Conservation (phyloP, 2,329 filamentous ascomycete species). For the Phyllosticta citriasiana region DNA sequence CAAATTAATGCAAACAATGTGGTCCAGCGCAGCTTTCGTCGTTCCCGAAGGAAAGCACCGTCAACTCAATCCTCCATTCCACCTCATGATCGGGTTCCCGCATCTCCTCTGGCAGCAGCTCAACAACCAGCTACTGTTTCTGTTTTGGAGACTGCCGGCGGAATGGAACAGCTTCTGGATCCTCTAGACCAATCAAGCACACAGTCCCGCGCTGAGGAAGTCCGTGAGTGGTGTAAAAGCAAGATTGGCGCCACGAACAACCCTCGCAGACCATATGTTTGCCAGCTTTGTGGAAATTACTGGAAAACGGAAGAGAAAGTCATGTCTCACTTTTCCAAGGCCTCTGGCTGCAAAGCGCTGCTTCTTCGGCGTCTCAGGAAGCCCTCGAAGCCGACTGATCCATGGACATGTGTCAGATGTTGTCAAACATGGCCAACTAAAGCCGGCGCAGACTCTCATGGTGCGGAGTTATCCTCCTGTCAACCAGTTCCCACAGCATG, state of each 20-base stretch:
- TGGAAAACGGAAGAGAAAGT: neutral
- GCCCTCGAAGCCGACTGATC: neutral
- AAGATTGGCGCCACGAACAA: neutral
- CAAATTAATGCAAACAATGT: neutral
- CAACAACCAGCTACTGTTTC: neutral
- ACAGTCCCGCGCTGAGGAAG: neutral
- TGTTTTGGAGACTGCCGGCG: neutral
- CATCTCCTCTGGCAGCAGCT: neutral
- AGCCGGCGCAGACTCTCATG: neutral
- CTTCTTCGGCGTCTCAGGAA: neutral
- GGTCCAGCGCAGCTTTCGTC: neutral
- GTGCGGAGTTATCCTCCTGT: neutral
- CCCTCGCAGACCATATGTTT: neutral
- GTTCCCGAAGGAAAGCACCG: neutral
- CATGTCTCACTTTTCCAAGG: neutral
- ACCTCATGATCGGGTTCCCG: neutral
- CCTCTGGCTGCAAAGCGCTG: neutral
- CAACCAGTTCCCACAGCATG: neutral
- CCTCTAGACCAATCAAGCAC: neutral
- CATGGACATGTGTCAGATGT: neutral
- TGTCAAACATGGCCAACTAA: neutral
- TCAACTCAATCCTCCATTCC: neutral
- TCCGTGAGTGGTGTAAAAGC: neutral
- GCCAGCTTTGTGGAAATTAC: neutral
- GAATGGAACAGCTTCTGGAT: neutral